A percentile compares a stretch with the other conserved stretches of the same genome.
Evolutionary conservation across 2,329 filamentous ascomycete genomes (phyloP).

Genomic region (Ophiostoma pallidulum): DNA sequence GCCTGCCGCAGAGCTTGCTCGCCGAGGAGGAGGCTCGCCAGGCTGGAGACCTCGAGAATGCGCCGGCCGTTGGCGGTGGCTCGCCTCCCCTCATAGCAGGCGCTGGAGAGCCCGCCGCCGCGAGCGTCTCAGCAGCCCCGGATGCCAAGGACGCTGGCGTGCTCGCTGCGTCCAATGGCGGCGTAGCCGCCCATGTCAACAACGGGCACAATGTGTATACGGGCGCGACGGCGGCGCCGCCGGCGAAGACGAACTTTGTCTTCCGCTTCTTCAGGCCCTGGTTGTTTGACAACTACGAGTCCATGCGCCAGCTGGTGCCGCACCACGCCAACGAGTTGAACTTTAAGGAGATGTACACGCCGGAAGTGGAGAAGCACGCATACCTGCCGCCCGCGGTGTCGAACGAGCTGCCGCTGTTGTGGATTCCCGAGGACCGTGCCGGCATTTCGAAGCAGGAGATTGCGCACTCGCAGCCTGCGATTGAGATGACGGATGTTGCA

Average conservation of each 20-base stretch:
- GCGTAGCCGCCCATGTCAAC: neutral
- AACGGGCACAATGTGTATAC: conserved; percentile 8
- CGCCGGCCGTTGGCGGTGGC: conserved; percentile 9
- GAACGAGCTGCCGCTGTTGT: conserved; percentile 58
- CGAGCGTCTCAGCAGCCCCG: neutral
- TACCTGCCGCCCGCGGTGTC: conserved; percentile 65
- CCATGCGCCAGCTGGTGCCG: conserved; percentile 61
- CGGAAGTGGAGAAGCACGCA: conserved; percentile 54
- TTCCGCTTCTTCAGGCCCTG: conserved; percentile 69
- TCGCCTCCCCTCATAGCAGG: conserved; percentile 17
- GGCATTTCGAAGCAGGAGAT: conserved; percentile 73
- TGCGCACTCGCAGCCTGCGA: conserved; percentile 58
- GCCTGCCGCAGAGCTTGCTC: conserved; percentile 63
- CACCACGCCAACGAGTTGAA: conserved; percentile 34
- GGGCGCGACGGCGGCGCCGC: conserved; percentile 17
- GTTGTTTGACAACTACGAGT: conserved; percentile 61
- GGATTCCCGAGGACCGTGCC: conserved; percentile 69
- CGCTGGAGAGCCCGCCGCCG: neutral
- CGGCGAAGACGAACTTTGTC: conserved; percentile 49
- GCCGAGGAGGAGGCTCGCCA: conserved; percentile 33
- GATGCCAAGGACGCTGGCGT: conserved; percentile 16
- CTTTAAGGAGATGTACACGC: conserved; percentile 48
- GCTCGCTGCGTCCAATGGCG: conserved; percentile 15
- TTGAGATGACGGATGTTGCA: conserved; percentile 73
- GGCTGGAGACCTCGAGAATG: conserved; percentile 17